Conservation (phyloP, 2,329 filamentous ascomycete species). For the Exophiala sp. region DNA sequence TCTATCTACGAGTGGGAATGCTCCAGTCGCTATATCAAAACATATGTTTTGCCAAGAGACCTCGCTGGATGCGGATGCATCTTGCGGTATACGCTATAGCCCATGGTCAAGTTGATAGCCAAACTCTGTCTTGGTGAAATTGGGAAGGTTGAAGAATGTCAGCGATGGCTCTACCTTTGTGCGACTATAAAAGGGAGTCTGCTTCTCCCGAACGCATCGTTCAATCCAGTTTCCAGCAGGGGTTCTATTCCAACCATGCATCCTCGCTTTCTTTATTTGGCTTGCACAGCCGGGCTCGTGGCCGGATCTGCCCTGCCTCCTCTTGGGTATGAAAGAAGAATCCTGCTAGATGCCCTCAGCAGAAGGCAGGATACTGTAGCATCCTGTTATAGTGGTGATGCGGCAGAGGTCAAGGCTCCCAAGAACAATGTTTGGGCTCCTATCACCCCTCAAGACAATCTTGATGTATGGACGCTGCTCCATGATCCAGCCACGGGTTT, state of each 20-base stretch:
- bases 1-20: background rate
- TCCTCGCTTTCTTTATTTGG: background rate
- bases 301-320: slow-evolving; percentile 11
- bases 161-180: background rate
- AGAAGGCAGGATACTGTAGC: slow-evolving; percentile 4
- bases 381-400: slow-evolving; percentile 8
- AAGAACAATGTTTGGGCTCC: slow-evolving; percentile 40
- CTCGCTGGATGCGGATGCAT: background rate
- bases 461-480: slow-evolving; percentile 42
- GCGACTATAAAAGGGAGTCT: background rate
- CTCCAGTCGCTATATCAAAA: background rate
- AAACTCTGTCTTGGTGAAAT: background rate
- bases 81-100: background rate
- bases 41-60: background rate
- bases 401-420: slow-evolving; percentile 30
- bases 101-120: too few relatives aligned
- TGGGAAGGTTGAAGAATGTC: background rate
- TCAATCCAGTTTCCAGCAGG: background rate
- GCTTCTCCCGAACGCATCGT: background rate
- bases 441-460: slow-evolving; percentile 41
- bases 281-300: background rate
- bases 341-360: slow-evolving; percentile 10
- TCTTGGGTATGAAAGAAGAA: slow-evolving; percentile 16
- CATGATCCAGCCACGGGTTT: slow-evolving; percentile 39
- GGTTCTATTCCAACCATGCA: background rate